Evolutionary conservation across 345 rosid genomes (phyloP).

Genomic region (Corchorus capsularis): DNA sequence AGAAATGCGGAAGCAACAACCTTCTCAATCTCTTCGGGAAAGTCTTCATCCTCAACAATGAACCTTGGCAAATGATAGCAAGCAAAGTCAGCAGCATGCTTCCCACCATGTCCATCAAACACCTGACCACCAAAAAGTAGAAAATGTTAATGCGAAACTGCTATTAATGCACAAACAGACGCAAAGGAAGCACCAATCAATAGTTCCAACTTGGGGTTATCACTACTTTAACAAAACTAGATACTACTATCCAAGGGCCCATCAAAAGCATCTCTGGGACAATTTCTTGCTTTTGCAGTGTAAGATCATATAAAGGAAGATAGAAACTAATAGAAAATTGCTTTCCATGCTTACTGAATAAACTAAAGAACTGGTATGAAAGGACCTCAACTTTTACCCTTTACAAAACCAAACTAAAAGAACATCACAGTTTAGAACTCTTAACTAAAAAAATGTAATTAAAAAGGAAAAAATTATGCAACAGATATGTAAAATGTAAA

Average conservation of each 20-base stretch:
- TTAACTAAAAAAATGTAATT: background rate
- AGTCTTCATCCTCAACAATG: constrained; percentile 65
- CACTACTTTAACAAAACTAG: background rate
- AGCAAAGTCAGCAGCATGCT: constrained; percentile 73
- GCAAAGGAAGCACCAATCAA: background rate
- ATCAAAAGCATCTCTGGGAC: background rate
- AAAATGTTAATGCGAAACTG: constrained; percentile 1
- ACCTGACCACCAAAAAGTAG: constrained; percentile 36
- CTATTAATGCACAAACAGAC: background rate
- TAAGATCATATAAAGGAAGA: constrained; percentile 2
- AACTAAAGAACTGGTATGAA: background rate
- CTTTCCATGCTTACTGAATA: background rate
- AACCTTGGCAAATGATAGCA: constrained; percentile 44
- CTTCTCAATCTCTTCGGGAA: constrained; percentile 68
- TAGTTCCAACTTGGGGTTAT: background rate
- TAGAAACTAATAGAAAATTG: background rate
- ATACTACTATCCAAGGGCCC: background rate
- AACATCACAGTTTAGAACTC: background rate
- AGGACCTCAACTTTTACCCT: background rate
- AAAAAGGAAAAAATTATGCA: background rate
- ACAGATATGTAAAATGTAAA: background rate
- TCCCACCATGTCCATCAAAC: constrained; percentile 94
- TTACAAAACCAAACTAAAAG: background rate
- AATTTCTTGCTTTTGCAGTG: background rate
- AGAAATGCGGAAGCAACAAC: constrained; percentile 77